Evolutionary conservation across 2,329 filamentous ascomycete genomes (phyloP), one percentile per base, ranked within the genome.

Genomic region (Xylariales sp.): DNA sequence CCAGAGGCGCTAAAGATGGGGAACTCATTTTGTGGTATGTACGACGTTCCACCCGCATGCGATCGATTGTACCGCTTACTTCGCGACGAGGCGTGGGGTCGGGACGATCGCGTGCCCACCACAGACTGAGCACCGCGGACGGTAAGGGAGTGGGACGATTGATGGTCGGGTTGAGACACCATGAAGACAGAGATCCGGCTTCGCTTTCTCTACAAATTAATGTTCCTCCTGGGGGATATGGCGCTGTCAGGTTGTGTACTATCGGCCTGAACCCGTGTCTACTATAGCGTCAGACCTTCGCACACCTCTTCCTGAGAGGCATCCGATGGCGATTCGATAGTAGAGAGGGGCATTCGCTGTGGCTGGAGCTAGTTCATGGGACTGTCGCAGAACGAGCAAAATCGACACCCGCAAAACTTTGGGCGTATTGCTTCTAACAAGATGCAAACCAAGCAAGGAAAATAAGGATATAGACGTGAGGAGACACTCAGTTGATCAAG

Each of bases 1-100:
- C 91, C 91, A 25, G 86, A 91, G 52, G 90, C 83, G 34, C 81
- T 82, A 63, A 96, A 97, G 56, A 94, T 69, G 16, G 91, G 91
- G 52, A 96, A 97, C 59, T 96, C 90, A 59, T 96, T 96, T 56
- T 86, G 85, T 29, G 85, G 77, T 17, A 79, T 66, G 54, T 83
- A 81, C 14, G 78, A 76, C 23, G 73, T 68, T 44, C 83, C 83
- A 41, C 88, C 88, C 52, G 84, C 79, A 57, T 93, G 86, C 33
- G 88, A 93, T 45, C 88, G 83, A 57, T 85, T 83, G 54, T 89
- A 86, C 50, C 88, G 81, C 61, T 86, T 85, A 53, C 72, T 71
- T 45, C 81, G 73, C 35, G 56, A 58, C 32, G 63, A 65, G 37
- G 47, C 55, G 46, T 58, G 53, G 27, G 62, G 61, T 47, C 82